These are phyloP conservation scores for Trichomonascaceae sp. DNA, from an alignment of 1,139 yeast genomes.

Conservation along the genomic window DNA sequence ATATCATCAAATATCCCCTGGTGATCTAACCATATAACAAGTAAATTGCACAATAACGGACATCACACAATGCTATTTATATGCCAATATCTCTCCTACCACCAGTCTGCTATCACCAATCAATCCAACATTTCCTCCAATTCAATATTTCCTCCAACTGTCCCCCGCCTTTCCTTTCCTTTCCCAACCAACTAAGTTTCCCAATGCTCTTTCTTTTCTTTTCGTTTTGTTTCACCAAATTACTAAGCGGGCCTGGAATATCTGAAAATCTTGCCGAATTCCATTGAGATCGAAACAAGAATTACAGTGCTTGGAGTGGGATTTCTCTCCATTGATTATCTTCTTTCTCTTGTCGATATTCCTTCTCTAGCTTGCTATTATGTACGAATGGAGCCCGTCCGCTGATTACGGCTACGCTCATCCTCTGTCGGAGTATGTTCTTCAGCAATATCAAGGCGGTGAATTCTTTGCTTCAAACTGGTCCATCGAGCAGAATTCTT, in stretches of 20 bases:
- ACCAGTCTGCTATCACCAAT: too few relatives aligned
- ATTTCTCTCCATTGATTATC: too few relatives aligned
- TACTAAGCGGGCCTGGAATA: neutral
- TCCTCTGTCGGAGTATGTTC: conserved; percentile 3
- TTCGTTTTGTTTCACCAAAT: neutral
- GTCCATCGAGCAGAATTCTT: conserved; percentile 1
- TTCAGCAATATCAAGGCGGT: neutral
- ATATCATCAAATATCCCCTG: too few relatives aligned
- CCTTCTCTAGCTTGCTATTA: neutral
- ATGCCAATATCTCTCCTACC: too few relatives aligned
- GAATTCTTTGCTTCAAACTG: neutral
- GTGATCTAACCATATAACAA: too few relatives aligned
- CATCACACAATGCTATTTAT: too few relatives aligned
- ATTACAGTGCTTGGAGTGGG: too few relatives aligned
- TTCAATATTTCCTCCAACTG: too few relatives aligned
- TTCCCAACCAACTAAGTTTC: neutral
- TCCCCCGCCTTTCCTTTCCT: too few relatives aligned
- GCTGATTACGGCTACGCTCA: neutral
- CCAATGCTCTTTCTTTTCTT: neutral
- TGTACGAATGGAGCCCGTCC: neutral
- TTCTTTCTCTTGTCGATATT: neutral
- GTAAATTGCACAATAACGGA: too few relatives aligned
- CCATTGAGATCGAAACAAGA: neutral
- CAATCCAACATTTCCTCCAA: too few relatives aligned
- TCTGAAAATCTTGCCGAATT: neutral